A percentile compares a stretch with the other conserved stretches of the same genome.
Evolutionary conservation across 768 basidiomycete species (phyloP).

Genomic region (Multifurca ochricompacta): DNA sequence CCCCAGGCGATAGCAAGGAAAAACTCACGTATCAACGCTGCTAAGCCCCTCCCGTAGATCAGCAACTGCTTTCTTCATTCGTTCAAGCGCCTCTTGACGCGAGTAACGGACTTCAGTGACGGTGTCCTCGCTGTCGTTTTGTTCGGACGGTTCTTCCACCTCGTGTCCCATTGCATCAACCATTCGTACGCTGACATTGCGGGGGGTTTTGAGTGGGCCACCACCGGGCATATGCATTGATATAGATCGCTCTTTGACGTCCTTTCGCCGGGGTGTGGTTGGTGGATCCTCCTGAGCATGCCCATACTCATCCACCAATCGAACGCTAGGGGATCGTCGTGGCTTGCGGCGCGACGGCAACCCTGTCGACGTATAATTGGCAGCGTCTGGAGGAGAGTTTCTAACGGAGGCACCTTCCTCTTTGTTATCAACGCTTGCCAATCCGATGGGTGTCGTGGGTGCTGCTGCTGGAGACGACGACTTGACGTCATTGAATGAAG

Average conservation of each 20-base stretch:
- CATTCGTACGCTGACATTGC: slow-evolving; percentile 44
- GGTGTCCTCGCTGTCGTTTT: slow-evolving; percentile 22
- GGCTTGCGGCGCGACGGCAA: slow-evolving; percentile 30
- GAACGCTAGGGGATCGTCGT: slow-evolving; percentile 45
- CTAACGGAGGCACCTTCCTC: background rate
- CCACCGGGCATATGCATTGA: slow-evolving; percentile 14
- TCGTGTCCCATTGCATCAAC: slow-evolving; percentile 66
- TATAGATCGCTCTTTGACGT: slow-evolving; percentile 21
- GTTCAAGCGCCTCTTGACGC: slow-evolving; percentile 46
- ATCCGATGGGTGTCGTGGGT: background rate
- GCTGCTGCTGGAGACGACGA: slow-evolving; percentile 14
- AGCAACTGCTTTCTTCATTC: slow-evolving; percentile 50
- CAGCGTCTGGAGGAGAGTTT: slow-evolving; percentile 20
- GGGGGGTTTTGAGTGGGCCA: slow-evolving; percentile 22
- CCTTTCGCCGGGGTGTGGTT: slow-evolving; percentile 19
- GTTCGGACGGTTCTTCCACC: slow-evolving; percentile 32
- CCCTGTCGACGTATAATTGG: slow-evolving; percentile 1
- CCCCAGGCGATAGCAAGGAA: slow-evolving; percentile 1
- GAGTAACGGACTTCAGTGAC: slow-evolving; percentile 25
- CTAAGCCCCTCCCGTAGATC: slow-evolving; percentile 49
- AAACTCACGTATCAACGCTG: slow-evolving; percentile 50
- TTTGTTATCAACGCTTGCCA: background rate
- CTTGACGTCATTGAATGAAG: slow-evolving; percentile 17
- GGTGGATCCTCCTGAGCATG: slow-evolving; percentile 2
- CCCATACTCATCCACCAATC: slow-evolving; percentile 69